Conservation (phyloP, 2,329 filamentous ascomycete species). For the Neofusicoccum ribis region DNA sequence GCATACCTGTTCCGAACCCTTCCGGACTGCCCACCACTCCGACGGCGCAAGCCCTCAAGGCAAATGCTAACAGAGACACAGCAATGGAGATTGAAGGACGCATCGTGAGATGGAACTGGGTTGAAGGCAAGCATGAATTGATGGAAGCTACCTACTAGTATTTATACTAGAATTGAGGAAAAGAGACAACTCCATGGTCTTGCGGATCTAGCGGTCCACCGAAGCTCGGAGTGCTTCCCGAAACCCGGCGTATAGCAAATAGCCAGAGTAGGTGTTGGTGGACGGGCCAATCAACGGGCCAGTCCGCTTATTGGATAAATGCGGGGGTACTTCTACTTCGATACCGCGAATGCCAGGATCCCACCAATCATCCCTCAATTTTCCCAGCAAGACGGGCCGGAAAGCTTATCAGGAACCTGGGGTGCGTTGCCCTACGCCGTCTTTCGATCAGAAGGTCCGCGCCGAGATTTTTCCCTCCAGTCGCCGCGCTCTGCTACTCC, state of each 20-base stretch:
- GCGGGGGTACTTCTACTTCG: slow-evolving; percentile 8
- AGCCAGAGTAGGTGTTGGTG: not conserved
- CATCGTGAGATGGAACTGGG: not conserved
- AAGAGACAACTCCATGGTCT: not conserved
- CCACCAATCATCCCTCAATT: not conserved
- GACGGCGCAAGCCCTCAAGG: slow-evolving; percentile 8
- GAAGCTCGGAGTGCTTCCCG: not conserved
- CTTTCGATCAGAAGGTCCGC: not conserved
- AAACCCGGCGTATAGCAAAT: slow-evolving; percentile 13
- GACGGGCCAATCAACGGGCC: not conserved
- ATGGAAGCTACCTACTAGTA: not conserved
- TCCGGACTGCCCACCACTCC: slow-evolving; percentile 40
- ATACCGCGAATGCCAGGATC: not conserved
- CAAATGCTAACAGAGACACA: not conserved
- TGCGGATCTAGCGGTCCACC: not conserved
- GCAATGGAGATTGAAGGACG: not conserved
- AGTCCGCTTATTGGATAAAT: slow-evolving; percentile 5
- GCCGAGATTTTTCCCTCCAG: slow-evolving; percentile 7
- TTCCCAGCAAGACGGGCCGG: not conserved
- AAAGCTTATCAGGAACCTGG: slow-evolving; percentile 7
- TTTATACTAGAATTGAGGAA: not conserved
- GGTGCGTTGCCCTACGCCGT: slow-evolving; percentile 1
- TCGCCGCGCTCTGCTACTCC: not conserved
- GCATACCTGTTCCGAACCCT: slow-evolving; percentile 49
- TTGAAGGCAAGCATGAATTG: not conserved